Evolutionary conservation across 192 early-diverging fungal species (phyloP).

Genomic region (Phlyctochytrium arcticum): DNA sequence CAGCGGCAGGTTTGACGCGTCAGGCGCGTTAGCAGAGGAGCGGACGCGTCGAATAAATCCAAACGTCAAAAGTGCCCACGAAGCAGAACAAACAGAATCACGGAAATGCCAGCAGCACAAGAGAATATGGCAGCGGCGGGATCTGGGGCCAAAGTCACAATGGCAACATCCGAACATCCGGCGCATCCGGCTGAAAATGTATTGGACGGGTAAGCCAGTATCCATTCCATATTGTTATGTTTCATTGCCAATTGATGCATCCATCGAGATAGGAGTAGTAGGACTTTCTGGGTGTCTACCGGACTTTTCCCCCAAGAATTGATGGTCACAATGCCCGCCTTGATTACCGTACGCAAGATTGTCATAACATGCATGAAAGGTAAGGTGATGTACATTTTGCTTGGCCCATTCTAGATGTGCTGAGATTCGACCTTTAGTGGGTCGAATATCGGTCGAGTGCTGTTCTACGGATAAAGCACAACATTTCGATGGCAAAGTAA

Average conservation of each 20-base stretch:
- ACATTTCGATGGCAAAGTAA: background rate
- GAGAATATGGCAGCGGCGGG: conserved; percentile 25
- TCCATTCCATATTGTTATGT: no score
- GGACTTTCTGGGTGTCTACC: conserved; percentile 31
- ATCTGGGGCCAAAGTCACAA: conserved; percentile 8
- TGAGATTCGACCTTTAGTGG: conserved; percentile 9
- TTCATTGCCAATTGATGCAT: no score
- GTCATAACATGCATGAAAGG: conserved; percentile 21
- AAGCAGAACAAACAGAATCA: no score
- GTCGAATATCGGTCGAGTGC: background rate
- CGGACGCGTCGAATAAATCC: no score
- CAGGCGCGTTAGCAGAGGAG: no score
- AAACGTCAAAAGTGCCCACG: no score
- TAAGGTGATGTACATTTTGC: background rate
- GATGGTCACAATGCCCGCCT: conserved; percentile 16
- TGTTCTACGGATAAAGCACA: conserved; percentile 1
- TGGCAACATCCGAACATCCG: conserved; percentile 16
- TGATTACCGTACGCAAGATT: conserved; percentile 13
- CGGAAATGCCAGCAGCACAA: no score
- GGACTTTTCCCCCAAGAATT: conserved; percentile 39
- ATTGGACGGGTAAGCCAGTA: conserved; percentile 17
- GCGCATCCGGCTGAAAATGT: conserved; percentile 20
- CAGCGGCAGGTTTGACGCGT: no score
- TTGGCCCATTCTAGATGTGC: background rate
- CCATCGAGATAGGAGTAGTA: background rate